Conservation (phyloP, 768 basidiomycete species). For the Leccinum imitatum region DNA sequence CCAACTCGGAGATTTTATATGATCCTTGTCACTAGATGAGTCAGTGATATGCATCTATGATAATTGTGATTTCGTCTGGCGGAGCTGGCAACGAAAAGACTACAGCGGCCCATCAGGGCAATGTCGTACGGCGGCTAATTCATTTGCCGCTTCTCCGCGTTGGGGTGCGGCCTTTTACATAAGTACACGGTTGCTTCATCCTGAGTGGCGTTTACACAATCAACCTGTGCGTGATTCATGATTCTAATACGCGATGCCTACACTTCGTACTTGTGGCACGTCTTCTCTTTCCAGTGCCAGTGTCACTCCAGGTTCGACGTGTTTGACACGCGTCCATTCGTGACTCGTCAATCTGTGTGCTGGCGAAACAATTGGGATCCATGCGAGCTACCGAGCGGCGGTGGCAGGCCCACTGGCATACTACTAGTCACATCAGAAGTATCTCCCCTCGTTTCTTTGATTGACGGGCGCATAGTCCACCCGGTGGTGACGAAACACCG, state of each 20-base stretch:
- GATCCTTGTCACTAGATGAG: slow-evolving; percentile 5
- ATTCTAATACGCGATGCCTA: background rate
- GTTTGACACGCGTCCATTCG: background rate
- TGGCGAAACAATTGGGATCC: background rate
- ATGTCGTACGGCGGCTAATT: background rate
- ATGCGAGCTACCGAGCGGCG: background rate
- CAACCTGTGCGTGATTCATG: background rate
- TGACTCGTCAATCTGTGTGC: background rate
- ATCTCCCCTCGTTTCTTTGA: background rate
- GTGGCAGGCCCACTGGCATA: background rate
- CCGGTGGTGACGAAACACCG: background rate
- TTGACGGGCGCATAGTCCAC: background rate
- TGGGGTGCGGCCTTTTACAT: background rate
- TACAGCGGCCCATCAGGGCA: background rate
- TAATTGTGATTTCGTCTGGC: background rate
- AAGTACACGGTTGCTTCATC: background rate
- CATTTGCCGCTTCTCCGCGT: background rate
- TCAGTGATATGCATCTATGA: background rate
- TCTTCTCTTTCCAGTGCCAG: background rate
- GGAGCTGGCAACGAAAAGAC: background rate
- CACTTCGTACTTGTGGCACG: background rate
- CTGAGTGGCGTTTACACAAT: background rate
- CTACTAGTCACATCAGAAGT: background rate
- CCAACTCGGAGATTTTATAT: slow-evolving; percentile 29
- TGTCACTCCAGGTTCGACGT: background rate